Evolutionary conservation across 2,329 filamentous ascomycete genomes (phyloP).

Genomic region (Claviceps citrina): DNA sequence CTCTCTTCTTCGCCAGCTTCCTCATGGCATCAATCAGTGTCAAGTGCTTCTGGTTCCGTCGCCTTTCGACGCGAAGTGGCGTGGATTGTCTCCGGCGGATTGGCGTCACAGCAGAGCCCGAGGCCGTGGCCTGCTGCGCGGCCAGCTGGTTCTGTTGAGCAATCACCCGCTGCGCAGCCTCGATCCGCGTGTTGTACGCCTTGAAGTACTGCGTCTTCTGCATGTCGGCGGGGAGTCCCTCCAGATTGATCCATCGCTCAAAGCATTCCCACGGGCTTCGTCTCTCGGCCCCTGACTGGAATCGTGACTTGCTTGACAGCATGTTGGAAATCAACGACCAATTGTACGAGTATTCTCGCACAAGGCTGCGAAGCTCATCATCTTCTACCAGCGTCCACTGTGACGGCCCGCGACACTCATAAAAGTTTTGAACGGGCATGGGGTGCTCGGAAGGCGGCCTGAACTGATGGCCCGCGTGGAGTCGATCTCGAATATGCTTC

Average conservation of each 20-base stretch:
- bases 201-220: slow-evolving; percentile 92
- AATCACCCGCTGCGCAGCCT: slow-evolving; percentile 41
- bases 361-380: slow-evolving; percentile 69
- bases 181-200: slow-evolving; percentile 45
- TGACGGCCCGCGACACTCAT: slow-evolving; percentile 71
- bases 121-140: slow-evolving; percentile 33
- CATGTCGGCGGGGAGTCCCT: slow-evolving; percentile 85
- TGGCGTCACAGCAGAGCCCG: slow-evolving; percentile 19
- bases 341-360: slow-evolving; percentile 90
- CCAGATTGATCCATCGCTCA: slow-evolving; percentile 84
- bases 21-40: slow-evolving; percentile 88
- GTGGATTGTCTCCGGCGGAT: slow-evolving; percentile 56
- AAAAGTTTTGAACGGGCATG: slow-evolving; percentile 84
- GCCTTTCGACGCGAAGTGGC: slow-evolving; percentile 71
- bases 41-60: slow-evolving; percentile 73
- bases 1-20: slow-evolving; percentile 86
- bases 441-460: slow-evolving; percentile 77
- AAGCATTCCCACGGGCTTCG: slow-evolving; percentile 98
- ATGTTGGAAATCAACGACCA: slow-evolving; percentile 88
- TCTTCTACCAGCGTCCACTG: slow-evolving; percentile 88
- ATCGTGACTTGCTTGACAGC: slow-evolving; percentile 56
- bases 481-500: slow-evolving; percentile 73
- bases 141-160: slow-evolving; percentile 37
- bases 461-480: slow-evolving; percentile 86
- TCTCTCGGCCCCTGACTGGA: slow-evolving; percentile 73